Conservation (phyloP, 441 rosid genomes). For the Francoa sonchifolia region DNA sequence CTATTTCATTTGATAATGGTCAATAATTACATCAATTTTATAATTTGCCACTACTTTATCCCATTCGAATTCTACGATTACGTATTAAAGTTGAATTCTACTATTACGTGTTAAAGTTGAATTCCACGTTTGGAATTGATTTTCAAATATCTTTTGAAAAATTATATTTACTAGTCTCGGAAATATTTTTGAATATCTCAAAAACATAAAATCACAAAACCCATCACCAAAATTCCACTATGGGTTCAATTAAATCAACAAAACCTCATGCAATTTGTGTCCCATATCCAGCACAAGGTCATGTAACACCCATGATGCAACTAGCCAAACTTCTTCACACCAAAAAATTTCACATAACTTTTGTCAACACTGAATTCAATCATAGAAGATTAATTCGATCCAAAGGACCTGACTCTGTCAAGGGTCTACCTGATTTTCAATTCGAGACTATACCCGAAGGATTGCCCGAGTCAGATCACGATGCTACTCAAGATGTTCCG, state of each 20-base stretch:
- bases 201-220: too few relatives aligned
- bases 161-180: too few relatives aligned
- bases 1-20: too few relatives aligned
- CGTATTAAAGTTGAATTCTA: too few relatives aligned
- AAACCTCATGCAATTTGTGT: background rate
- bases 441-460: background rate
- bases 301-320: background rate
- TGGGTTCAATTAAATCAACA: background rate
- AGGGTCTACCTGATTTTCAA: background rate
- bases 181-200: too few relatives aligned
- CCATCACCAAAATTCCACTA: too few relatives aligned
- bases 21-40: too few relatives aligned
- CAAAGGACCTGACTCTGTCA: background rate
- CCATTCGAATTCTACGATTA: too few relatives aligned
- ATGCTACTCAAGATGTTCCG: slow-evolving; percentile 5
- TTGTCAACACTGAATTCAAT: background rate
- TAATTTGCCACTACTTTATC: too few relatives aligned
- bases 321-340: background rate
- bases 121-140: too few relatives aligned
- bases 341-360: background rate
- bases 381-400: background rate
- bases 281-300: background rate
- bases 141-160: too few relatives aligned
- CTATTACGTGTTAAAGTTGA: too few relatives aligned
- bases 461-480: background rate